Evolutionary conservation across 2,329 filamentous ascomycete genomes (phyloP), one percentile per base, ranked within the genome.

Genomic region (Pseudogymnoascus destructans): DNA sequence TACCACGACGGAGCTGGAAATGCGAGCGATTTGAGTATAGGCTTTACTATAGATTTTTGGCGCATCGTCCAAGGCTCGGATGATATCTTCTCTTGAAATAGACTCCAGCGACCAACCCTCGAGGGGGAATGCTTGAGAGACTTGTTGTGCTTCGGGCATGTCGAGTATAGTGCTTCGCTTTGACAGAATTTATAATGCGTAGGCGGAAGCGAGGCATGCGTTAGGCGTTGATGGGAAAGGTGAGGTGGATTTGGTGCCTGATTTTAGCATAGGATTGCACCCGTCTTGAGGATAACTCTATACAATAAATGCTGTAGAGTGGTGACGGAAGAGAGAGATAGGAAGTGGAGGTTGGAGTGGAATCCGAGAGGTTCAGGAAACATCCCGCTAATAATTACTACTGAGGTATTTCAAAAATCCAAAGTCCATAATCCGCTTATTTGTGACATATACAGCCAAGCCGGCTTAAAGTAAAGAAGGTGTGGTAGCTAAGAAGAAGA

Each of bases 1-100:
- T 23, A 62, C 49, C 13, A 60, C 33, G 10, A 32, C 46, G n/a
- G 61, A 60, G 55, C 59, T 61, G 15, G 57, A 57, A 10, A 60
- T 42, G 57, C 59, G 59, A 58, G 57, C 46, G 7, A 62, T 27
- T 57, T 46, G 40, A 21, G 40, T 46, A 21, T 46, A 46, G 40
- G 40, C 40, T 46, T 46, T 17, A 19, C 40, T 46, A 46, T 46
- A 46, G 40, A 46, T 46, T 46, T 46, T 46, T 46, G 40, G 40
- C 40, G 40, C 40, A 46, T 46, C 40, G 40, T 46, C 40, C 40
- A 46, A 46, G 15, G 40, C 40, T 46, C 40, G 15, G 40, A 46
- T 46, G 15, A 46, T 46, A 46, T 46, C 40, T 46, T 46, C 40
- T 46, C 40, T 46, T 46, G 40, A 46, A 46, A 7, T 46, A 46